A percentile compares a stretch with the other conserved stretches of the same genome.
These are phyloP conservation scores for Apophysomyces variabilis DNA, from an alignment of 371 early-diverging fungal genomes.

Conservation along the genomic window DNA sequence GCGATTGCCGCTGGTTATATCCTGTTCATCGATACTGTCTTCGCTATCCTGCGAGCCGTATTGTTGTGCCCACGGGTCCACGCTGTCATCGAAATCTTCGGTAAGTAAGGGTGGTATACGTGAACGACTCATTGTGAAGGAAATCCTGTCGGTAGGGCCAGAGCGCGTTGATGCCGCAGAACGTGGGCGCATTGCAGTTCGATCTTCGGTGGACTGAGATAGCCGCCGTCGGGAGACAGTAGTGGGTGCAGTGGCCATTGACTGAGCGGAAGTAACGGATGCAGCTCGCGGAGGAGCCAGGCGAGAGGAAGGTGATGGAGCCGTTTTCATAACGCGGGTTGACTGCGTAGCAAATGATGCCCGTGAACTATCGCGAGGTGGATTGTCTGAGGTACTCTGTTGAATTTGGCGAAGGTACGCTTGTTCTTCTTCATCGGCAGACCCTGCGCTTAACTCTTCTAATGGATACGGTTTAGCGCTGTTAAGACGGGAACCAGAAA, in stretches of 20 bases:
- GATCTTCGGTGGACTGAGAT: not conserved
- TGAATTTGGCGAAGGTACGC: constrained; percentile 24
- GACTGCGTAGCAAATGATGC: not conserved
- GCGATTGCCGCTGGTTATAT: not conserved
- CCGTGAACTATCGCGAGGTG: not conserved
- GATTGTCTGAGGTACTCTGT: not conserved
- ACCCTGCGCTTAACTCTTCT: constrained; percentile 21
- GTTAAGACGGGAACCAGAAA: not conserved
- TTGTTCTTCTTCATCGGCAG: constrained; percentile 36
- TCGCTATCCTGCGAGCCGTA: constrained; percentile 12
- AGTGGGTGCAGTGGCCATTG: constrained; percentile 27
- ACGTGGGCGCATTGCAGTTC: not conserved
- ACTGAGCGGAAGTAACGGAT: not conserved
- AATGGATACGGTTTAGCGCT: not conserved
- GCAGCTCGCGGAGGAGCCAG: not conserved
- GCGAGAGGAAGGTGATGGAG: not conserved
- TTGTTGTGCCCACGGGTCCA: constrained; percentile 36
- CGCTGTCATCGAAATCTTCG: constrained; percentile 20
- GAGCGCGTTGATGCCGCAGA: constrained; percentile 9
- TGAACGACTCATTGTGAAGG: not conserved
- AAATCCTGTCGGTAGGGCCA: not conserved
- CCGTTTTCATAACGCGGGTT: not conserved
- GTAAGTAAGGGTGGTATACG: constrained; percentile 18
- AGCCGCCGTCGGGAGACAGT: constrained; percentile 13
- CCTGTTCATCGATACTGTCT: constrained; percentile 15